Percentiles rank a stretch among this genome's conserved stretches.
phyloP scores from a whole-genome alignment of 1,284 basidiomycete species.

The Moniliella sp. region DNA sequence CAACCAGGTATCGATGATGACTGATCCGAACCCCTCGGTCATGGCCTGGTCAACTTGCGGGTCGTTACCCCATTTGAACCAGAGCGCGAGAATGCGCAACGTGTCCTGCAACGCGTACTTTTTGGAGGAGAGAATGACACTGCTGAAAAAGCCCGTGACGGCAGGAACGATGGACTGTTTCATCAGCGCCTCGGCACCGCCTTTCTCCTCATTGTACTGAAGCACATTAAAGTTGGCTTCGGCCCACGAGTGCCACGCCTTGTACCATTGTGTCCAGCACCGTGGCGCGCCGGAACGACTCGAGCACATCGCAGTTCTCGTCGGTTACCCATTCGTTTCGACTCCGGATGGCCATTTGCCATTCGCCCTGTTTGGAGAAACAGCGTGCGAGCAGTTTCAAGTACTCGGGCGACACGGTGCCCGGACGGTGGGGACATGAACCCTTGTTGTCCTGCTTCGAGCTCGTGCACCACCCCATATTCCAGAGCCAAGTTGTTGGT shows the following conservation, averaged over 20 bases:
- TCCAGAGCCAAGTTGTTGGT: no score
- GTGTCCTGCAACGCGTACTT: constrained; percentile 89
- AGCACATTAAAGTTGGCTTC: constrained; percentile 89
- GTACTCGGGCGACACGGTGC: constrained; percentile 43
- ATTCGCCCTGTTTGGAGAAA: constrained; percentile 87
- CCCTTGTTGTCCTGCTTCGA: no score
- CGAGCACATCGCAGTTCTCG: constrained; percentile 29
- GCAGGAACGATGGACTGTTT: constrained; percentile 76
- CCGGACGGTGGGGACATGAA: no score
- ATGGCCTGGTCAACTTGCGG: constrained; percentile 78
- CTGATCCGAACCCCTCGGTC: constrained; percentile 61
- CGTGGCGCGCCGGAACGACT: constrained; percentile 67
- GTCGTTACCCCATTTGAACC: constrained; percentile 93
- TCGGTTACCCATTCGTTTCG: constrained; percentile 50
- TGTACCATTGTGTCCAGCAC: constrained; percentile 92
- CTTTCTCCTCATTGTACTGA: constrained; percentile 36
- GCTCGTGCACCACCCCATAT: no score
- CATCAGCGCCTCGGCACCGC: constrained; percentile 47
- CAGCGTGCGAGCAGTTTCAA: constrained; percentile 78
- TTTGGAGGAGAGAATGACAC: constrained; percentile 54
- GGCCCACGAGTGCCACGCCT: constrained; percentile 98
- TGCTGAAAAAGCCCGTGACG: constrained; percentile 82
- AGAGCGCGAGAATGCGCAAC: constrained; percentile 71
- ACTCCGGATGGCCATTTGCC: constrained; percentile 59
- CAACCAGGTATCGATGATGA: constrained; percentile 92